A percentile compares a stretch with the other conserved stretches of the same genome.
Evolutionary conservation across 2,329 filamentous ascomycete species (phyloP).

Genomic region (Cyclaneusma minus): DNA sequence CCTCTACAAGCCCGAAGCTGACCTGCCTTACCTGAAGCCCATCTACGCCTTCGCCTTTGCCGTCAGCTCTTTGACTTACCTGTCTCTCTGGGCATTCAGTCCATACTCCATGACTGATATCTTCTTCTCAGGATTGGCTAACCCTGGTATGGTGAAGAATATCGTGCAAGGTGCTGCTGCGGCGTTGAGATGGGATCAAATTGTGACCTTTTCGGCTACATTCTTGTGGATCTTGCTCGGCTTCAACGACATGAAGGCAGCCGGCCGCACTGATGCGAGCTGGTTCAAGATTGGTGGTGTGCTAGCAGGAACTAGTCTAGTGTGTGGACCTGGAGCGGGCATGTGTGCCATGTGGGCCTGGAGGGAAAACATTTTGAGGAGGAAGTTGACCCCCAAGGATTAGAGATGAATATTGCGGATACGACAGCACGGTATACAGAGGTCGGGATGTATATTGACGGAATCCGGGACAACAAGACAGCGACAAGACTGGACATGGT

Average conservation of each 20-base stretch:
- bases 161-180: slow-evolving; percentile 5
- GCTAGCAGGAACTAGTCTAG: slow-evolving; percentile 7
- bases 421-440: too few relatives aligned
- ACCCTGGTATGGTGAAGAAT: slow-evolving; percentile 7
- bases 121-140: slow-evolving; percentile 11
- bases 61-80: slow-evolving; percentile 5
- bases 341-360: slow-evolving; percentile 18
- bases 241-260: slow-evolving; percentile 19
- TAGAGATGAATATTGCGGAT: too few relatives aligned
- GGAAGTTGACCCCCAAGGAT: too few relatives aligned
- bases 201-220: slow-evolving; percentile 11
- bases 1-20: slow-evolving; percentile 2
- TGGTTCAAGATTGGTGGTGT: slow-evolving; percentile 13
- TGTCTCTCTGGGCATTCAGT: slow-evolving; percentile 7
- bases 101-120: slow-evolving; percentile 9
- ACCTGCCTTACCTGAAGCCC: slow-evolving; percentile 3
- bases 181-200: slow-evolving; percentile 12
- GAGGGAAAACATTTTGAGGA: slow-evolving; percentile 20
- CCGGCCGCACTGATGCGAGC: slow-evolving; percentile 12
- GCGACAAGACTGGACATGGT: too few relatives aligned
- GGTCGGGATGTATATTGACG: too few relatives aligned
- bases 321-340: slow-evolving; percentile 17
- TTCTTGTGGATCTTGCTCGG: slow-evolving; percentile 19
- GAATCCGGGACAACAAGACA: too few relatives aligned
- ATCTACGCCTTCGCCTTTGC: slow-evolving; percentile 3